Evolutionary conservation across 768 basidiomycete species (phyloP), one percentile per base, ranked within the genome.

Genomic region (Xerocomellus chrysenteron): DNA sequence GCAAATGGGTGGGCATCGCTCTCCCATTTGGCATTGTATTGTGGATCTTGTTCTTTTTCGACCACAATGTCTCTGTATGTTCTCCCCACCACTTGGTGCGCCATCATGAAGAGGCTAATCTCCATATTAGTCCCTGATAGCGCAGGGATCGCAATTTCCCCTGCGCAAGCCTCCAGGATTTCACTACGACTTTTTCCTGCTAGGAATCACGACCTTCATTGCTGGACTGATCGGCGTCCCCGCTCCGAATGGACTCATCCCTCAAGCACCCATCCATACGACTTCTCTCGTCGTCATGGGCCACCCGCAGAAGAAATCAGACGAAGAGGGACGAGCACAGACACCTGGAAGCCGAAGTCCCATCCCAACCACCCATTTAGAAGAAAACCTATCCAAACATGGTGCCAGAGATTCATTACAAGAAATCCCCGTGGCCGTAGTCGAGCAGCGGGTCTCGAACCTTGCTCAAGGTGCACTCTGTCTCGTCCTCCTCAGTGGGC

Each of bases 401-500:
- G 65, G 17, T 59, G 32, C 14, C 5, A 10, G n/a, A n/a, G n/a
- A 30, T 54, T 19, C 62, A 1, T 39, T 7, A 33, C 73, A 64
- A 43, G 85, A 88, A 65, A 77, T 84, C 0, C 86, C 88, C 2
- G 61, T 90, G 9, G 82, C 82, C 0, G 90, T 97, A 2, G 90
- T 97, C 5, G 94, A 98, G 68, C 94, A 97, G 72, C 81, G 94
- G n/a, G 84, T 92, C 12, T 95, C 92, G 9, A 95, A 97, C 68
- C 79, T 97, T 19, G 87, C 85, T 0, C 90, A 97, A 70, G 92
- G 95, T 21, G 72, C 82, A 13, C 72, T 92, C 35, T 91, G 84
- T 66, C 80, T 97, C 8, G 84, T 93, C 17, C 78, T 94, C 21
- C 83, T 97, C 58, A 86, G 85, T 0, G 83, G 85, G 0, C 94